Evolutionary conservation across 495 filamentous ascomycete genomes (phyloP).

Genomic region (Oidiodendron maius): DNA sequence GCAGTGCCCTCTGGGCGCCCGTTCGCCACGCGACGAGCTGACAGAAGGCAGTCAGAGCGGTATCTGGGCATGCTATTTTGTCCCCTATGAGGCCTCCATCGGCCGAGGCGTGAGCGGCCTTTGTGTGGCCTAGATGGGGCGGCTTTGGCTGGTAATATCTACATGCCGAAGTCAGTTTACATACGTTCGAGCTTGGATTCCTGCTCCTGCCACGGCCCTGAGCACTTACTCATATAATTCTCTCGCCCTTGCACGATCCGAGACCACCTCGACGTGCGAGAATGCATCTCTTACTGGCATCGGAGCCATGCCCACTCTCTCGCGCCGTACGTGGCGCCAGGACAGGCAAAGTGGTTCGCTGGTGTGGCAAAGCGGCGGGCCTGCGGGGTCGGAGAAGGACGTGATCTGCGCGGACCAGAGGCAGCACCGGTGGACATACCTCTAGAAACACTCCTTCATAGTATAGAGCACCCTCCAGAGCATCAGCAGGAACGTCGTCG

Average conservation of each 20-base stretch:
- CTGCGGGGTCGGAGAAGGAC: too few species aligned
- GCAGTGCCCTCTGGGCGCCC: constrained; percentile 40
- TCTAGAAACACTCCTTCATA: too few species aligned
- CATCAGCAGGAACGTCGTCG: too few species aligned
- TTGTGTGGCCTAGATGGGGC: constrained; percentile 10
- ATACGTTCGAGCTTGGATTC: too few species aligned
- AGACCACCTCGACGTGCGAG: constrained; percentile 16
- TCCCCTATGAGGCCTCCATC: constrained; percentile 8
- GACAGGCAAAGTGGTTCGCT: background rate
- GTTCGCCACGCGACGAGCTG: constrained; percentile 46
- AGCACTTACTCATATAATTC: constrained; percentile 23
- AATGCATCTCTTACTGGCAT: constrained; percentile 10
- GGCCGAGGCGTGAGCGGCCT: constrained; percentile 1
- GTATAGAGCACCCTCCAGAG: too few species aligned
- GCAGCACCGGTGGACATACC: too few species aligned
- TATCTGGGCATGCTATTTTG: constrained; percentile 45
- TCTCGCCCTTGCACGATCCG: constrained; percentile 18
- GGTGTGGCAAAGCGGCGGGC: too few species aligned
- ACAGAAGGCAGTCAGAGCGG: constrained; percentile 57
- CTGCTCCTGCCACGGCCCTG: too few species aligned
- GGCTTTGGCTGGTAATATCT: constrained; percentile 24
- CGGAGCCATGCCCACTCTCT: constrained; percentile 13
- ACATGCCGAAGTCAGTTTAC: too few species aligned
- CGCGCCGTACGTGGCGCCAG: too few species aligned
- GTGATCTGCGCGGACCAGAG: too few species aligned